Evolutionary conservation across 805 yeast genomes (phyloP), one percentile per base, ranked within the genome.

Genomic region (Wickerhamiella parazyma): DNA sequence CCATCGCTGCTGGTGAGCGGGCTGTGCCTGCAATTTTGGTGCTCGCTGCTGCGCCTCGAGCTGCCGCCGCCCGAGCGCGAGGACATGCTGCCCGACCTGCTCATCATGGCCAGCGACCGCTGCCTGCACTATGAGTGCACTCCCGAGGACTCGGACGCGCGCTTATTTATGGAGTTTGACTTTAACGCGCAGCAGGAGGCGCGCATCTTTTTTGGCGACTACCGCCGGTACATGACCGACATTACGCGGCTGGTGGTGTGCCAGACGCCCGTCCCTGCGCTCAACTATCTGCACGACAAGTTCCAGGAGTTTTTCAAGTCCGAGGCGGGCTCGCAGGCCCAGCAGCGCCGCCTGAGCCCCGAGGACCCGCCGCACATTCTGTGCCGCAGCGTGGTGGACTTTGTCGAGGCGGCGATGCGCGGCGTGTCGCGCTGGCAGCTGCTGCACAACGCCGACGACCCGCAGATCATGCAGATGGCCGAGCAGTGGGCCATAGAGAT

Each of bases 391-490:
- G 95, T 86, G 57, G 76, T 91, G 48, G 78, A 77, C 56, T 75
- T 86, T 20, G 83, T 86, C 21, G 97, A 89, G 60, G 80, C 94
- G 28, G 80, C 93, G 51, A 74, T 91, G 26, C 73, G 94, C 47
- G 98, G 97, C 29, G 79, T 93, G 19, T 78, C 91, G 10, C 73
- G 99, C 56, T 93, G 99, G 98, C 76, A 84, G 54, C 76, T 85
- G 14, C 12, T 29, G 20, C 35, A 24, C 16, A 12, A 11, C n/a
- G 20, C 38, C 12, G 43, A 40, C 9, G 43, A 40, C 10, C 16
- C 36, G 37, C 70, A 71, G 41, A 65, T 73, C 37, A 86, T 83
- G 56, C 71, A 69, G 12, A 67, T 85, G 40, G 81, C 94, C 39
- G 80, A 81, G 49, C 73, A 78, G 52, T 66, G 69, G 66, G 63